Evolutionary conservation across 1,284 basidiomycete species (phyloP).

Genomic region (Cerioporus squamosus): DNA sequence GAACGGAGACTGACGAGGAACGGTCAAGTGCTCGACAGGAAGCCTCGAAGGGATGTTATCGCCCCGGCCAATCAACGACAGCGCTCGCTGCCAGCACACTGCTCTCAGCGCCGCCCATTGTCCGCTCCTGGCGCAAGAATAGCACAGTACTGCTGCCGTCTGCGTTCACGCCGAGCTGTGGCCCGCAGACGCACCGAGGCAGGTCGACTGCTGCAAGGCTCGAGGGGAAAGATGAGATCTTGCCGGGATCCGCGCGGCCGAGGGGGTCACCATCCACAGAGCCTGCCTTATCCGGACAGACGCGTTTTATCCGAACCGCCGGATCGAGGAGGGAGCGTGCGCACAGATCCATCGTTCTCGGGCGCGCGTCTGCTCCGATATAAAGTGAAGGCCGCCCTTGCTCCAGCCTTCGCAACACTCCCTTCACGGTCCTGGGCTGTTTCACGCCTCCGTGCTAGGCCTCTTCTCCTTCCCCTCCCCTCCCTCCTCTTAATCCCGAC

Average conservation of each 20-base stretch:
- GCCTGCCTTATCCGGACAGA: not conserved
- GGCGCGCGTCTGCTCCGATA: not conserved
- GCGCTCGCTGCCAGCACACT: not conserved
- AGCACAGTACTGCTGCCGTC: not conserved
- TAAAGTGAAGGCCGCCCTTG: not conserved
- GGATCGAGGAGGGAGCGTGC: conserved; percentile 4
- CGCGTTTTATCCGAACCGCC: not conserved
- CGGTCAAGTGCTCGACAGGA: not conserved
- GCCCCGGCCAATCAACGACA: not conserved
- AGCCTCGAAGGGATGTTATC: not conserved
- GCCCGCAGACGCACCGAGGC: not conserved
- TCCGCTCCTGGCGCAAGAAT: not conserved
- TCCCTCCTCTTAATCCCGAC: conserved; percentile 1
- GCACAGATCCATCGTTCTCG: not conserved
- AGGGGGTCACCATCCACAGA: conserved; percentile 1
- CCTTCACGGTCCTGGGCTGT: not conserved
- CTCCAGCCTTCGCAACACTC: not conserved
- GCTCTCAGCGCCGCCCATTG: not conserved
- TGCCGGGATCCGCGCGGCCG: not conserved
- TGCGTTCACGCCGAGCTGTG: not conserved
- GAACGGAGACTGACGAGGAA: no score
- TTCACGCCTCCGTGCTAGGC: conserved; percentile 5
- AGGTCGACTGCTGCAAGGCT: not conserved
- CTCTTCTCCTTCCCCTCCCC: conserved; percentile 7
- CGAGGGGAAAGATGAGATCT: not conserved